phyloP scores from a whole-genome alignment of 2,329 filamentous ascomycete species.

The Exophiala sp. region DNA sequence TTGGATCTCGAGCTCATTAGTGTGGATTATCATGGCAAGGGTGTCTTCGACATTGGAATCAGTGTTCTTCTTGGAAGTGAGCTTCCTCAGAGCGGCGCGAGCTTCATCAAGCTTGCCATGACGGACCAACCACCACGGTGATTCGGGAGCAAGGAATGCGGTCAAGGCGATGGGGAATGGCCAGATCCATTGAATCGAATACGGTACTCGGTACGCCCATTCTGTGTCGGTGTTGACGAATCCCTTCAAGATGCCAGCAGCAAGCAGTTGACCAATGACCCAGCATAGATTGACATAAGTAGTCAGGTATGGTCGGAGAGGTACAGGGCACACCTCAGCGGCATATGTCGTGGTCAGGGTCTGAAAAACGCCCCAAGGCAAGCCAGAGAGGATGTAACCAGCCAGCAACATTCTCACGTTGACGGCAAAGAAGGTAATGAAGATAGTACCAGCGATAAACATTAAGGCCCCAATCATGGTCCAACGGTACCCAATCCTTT shows the following conservation, averaged over 20 bases:
- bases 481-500: constrained; percentile 45
- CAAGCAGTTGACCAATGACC: constrained; percentile 41
- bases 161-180: constrained; percentile 26
- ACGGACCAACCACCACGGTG: constrained; percentile 53
- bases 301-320: constrained; percentile 34
- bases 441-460: constrained; percentile 31
- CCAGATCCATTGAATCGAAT: constrained; percentile 35
- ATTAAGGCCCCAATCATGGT: constrained; percentile 30
- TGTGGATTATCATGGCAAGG: constrained; percentile 30
- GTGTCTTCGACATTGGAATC: constrained; percentile 33
- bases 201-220: constrained; percentile 39
- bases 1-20: constrained; percentile 30
- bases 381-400: constrained; percentile 39
- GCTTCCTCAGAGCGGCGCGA: constrained; percentile 39
- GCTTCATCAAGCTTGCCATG: constrained; percentile 47
- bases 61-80: constrained; percentile 40
- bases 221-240: constrained; percentile 30
- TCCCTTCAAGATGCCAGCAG: constrained; percentile 34
- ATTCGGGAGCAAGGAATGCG: constrained; percentile 40
- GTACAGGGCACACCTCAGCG: constrained; percentile 37
- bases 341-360: constrained; percentile 38
- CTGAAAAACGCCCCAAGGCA: constrained; percentile 39
- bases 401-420: constrained; percentile 36
- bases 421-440: constrained; percentile 41
- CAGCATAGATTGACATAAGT: constrained; percentile 42